Evolutionary conservation across 2,329 filamentous ascomycete genomes (phyloP).

Genomic region (Amylocarpus encephaloides): DNA sequence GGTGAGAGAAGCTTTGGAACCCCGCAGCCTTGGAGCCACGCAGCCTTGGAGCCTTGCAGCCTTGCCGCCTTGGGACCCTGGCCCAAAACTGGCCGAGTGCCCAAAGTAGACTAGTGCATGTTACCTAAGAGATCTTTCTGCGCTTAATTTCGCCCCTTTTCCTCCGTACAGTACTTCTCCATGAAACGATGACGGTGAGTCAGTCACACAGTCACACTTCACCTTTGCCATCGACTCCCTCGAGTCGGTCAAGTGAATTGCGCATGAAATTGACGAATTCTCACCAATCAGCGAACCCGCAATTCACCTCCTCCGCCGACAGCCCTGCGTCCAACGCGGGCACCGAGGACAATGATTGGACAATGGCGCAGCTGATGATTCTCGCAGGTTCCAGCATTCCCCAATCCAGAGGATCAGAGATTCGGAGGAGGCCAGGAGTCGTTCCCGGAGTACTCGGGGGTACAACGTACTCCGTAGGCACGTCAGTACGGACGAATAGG

Average conservation of each 20-base stretch:
- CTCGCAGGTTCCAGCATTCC: slow-evolving; percentile 2
- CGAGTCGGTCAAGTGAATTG: slow-evolving; percentile 1
- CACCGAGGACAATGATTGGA: slow-evolving; percentile 3
- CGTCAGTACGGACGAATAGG: too few relatives aligned
- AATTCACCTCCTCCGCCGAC: background rate
- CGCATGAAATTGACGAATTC: slow-evolving; percentile 4
- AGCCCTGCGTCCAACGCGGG: background rate
- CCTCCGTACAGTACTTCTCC: background rate
- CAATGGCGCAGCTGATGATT: slow-evolving; percentile 3
- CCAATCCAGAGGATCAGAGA: background rate
- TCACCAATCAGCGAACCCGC: slow-evolving; percentile 2
- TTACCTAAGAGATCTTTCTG: background rate
- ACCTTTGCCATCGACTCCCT: slow-evolving; percentile 6
- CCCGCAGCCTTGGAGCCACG: too few relatives aligned
- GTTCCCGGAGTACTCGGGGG: background rate
- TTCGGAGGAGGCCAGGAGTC: background rate
- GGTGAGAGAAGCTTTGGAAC: too few relatives aligned
- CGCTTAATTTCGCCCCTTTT: background rate
- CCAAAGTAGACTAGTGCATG: too few relatives aligned
- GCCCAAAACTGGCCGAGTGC: too few relatives aligned
- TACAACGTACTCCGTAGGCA: background rate
- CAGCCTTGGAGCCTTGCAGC: too few relatives aligned
- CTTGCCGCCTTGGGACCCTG: too few relatives aligned
- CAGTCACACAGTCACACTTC: too few relatives aligned
- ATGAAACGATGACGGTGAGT: background rate